These are phyloP conservation scores for Venturia nashicola DNA, from an alignment of 2,329 filamentous ascomycete species.

Conservation along the genomic window DNA sequence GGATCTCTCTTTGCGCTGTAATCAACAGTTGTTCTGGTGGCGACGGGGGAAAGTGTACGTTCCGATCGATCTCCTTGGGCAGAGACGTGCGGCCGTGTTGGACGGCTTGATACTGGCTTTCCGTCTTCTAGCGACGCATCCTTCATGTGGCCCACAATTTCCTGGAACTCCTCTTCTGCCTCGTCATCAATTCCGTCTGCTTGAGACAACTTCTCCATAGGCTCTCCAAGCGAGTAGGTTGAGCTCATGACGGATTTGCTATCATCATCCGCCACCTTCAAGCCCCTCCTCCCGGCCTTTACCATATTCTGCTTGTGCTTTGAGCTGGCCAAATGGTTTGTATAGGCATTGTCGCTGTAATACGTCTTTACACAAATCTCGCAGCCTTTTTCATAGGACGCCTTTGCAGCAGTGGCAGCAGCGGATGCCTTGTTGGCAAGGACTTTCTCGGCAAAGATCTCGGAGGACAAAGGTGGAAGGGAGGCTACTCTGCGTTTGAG, in stretches of 20 bases:
- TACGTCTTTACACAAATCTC: constrained; percentile 80
- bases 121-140: constrained; percentile 42
- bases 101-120: constrained; percentile 30
- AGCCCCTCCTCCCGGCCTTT: constrained; percentile 30
- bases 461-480: constrained; percentile 78
- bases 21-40: constrained; percentile 20
- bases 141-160: constrained; percentile 67
- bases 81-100: constrained; percentile 29
- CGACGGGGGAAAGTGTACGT: constrained; percentile 24
- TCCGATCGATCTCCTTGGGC: constrained; percentile 19
- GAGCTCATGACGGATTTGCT: constrained; percentile 78
- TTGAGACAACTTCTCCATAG: constrained; percentile 42
- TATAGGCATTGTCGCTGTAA: constrained; percentile 91
- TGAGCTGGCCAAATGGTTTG: constrained; percentile 81
- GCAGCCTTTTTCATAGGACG: constrained; percentile 76
- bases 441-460: constrained; percentile 92
- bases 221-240: constrained; percentile 81
- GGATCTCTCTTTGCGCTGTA: constrained; percentile 12
- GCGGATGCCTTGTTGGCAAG: constrained; percentile 78
- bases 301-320: constrained; percentile 69
- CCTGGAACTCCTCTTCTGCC: constrained; percentile 61
- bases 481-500: constrained; percentile 88
- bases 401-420: constrained; percentile 74
- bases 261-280: constrained; percentile 36
- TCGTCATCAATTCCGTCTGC: constrained; percentile 47